Evolutionary conservation across 208 protist genomes (phyloP).

Genomic region (Crithidia acanthocephali): DNA sequence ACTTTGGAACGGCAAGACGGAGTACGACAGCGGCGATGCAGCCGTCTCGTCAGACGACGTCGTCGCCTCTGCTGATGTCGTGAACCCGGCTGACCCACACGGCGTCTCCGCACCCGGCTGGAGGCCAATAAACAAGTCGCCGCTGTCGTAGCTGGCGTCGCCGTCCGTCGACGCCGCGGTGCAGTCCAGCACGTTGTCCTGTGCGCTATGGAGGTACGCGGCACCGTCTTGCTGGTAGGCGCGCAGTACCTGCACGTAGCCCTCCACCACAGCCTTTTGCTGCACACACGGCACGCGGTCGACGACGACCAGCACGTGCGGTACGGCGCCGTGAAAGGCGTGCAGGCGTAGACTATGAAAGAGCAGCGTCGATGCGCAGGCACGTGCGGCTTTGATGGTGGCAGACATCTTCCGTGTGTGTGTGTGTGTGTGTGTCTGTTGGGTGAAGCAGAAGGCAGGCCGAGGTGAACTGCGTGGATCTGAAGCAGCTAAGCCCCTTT

Average conservation of each 20-base stretch:
- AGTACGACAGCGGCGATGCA: constrained; percentile 58
- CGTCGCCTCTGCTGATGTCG: background rate
- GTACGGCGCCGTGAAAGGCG: constrained; percentile 70
- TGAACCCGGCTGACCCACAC: constrained; percentile 47
- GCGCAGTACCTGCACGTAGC: constrained; percentile 72
- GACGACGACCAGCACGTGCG: constrained; percentile 82
- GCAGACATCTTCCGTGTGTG: constrained; percentile 14
- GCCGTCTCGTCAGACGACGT: background rate
- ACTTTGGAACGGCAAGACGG: constrained; percentile 62
- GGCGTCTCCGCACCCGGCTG: constrained; percentile 36
- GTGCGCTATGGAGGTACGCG: constrained; percentile 6
- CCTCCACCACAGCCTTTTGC: constrained; percentile 78
- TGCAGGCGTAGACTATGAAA: constrained; percentile 72
- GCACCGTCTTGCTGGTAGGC: constrained; percentile 44
- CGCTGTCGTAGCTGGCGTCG: background rate
- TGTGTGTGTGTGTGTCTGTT: background rate
- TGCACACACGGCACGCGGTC: constrained; percentile 63
- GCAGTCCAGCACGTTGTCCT: constrained; percentile 13
- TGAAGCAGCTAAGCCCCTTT: too few relatives aligned
- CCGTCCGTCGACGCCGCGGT: background rate
- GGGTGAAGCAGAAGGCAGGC: background rate
- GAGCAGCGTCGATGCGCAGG: constrained; percentile 73
- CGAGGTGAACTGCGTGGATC: background rate
- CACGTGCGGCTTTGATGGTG: constrained; percentile 61
- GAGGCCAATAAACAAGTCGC: constrained; percentile 53